Evolutionary conservation across 345 rosid genomes (phyloP), one percentile per base, ranked within the genome.

Genomic region (Eucalyptus grandis): DNA sequence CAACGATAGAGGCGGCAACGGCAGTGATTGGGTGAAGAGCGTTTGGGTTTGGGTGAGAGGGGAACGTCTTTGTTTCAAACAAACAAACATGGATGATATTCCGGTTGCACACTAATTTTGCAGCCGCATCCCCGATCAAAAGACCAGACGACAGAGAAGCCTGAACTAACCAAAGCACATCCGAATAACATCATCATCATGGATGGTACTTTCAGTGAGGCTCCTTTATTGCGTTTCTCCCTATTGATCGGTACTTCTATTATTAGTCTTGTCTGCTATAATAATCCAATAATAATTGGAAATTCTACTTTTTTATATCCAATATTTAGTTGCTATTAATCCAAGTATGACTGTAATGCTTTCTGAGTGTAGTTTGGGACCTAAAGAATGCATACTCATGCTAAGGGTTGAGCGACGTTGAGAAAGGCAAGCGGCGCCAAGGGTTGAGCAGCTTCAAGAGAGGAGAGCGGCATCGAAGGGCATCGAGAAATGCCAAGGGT

Each of bases 401-500:
- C 2, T 3, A 0, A 51, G 21, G 54, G 4, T 51, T 51, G 54
- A 51, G 54, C 54, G 0, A 16, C 2, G 4, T 50, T 50, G 54
- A 50, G 54, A 51, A 51, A 51, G 4, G 21, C 4, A 1, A 51
- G 54, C 8, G 21, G 2, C 4, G 1, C 0, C 54, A 16, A 51
- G 54, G 21, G 54, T 51, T 51, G 8, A 16, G 54, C 4, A 51
- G 54, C 21, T 51, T 51, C 54, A 51, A 51, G 21, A 51, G 54
- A 51, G 54, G 21, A 51, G 54, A 51, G 0, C 21, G 0, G 8
- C 54, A 51, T 51, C 0, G 0, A 51, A 51, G 54, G 54, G 54
- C 8, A 0, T 51, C 21, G 2, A 51, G 54, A 6, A 51, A 8
- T 51, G 54, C 54, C 54, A 51, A 51, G 21, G 21, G 54, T 51